Evolutionary conservation across 1,139 yeast species (phyloP), one percentile per base, ranked within the genome.

Genomic region (Geotrichum restrictum): DNA sequence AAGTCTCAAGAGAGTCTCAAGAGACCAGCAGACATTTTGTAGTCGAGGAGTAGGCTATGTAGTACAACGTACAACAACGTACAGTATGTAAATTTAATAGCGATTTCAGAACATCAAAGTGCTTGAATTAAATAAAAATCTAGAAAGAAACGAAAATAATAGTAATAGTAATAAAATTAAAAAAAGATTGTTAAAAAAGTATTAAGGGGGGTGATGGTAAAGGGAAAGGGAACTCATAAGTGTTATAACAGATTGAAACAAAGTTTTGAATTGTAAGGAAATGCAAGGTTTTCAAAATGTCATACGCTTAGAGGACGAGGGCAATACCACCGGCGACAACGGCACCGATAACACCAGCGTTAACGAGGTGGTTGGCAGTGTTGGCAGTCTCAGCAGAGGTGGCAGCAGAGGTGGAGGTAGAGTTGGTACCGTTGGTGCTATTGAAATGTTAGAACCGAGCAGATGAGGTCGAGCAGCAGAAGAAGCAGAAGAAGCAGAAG

Each of bases 261-360:
- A 34, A 34, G 37, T 33, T 18, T 24, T 10, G 13, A 21, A 41
- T 21, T 41, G 19, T 13, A 34, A 51, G 39, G 31, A 18, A 33
- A 37, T 27, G 21, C 21, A 29, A 14, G 5, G 32, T 40, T 43
- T 4, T 37, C 36, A 13, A 18, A 10, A 16, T 32, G 14, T n/a
- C 46, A 42, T 32, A 46, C 52, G 52, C 56, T 79, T 81, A 81
- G 75, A 81, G 78, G 66, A 80, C 74, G 71, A 82, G 76, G 68
- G 83, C 87, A 65, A 81, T 80, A 73, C 85, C 86, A 64, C 85
- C 87, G 63, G 85, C 87, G 61, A 81, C 82, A 67, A 82, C 85
- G 68, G 85, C 87, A 74, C 85, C 87, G 69, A 81, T 76, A 66
- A 79, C 76, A 73, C 83, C 83, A 64, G 82, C 83, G 71, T 75